Base-by-base conservation (phyloP, 208 protist species). In the Dictyostelium gargantuum region DNA sequence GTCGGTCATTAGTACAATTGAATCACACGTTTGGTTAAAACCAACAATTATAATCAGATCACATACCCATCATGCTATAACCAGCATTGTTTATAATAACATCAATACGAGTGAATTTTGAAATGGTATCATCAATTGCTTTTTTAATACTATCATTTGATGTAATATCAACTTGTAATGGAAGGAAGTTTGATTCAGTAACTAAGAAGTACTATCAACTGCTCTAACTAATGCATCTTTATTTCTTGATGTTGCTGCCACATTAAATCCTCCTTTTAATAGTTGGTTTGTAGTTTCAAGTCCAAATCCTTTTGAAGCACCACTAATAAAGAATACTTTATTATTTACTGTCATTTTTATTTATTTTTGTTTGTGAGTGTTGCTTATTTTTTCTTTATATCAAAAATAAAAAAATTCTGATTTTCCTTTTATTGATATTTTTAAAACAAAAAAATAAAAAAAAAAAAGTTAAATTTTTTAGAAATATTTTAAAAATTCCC, bases 41-140 rank as follows among this genome's bases (percentile, higher is more conserved):
- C n/a, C n/a, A n/a, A n/a, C n/a, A n/a, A n/a, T n/a, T n/a, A n/a
- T n/a, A n/a, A n/a, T n/a, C n/a, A n/a, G n/a, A n/a, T n/a, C n/a
- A n/a, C n/a, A n/a, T n/a, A n/a, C n/a, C n/a, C 6, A 35, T 35
- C 1, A 23, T 26, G 1, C 48, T 9, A 73, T 74, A 84, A 38
- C 80, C 80, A 32, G 80, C 80, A 84, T 84, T 84, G 44, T 84
- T 84, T 13, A 84, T 63, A 6, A 84, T 6, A 13, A 84, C 44
- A 84, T 84, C 80, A 17, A 84, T 74, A 44, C 17, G 70, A n/a
- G 15, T 2, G 29, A 84, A 84, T 29, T 84, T 70, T 2, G 3
- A 3, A 8, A 84, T 1, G 21, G 58, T 42, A 6, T 84, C 13
- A 17, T 32, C 13, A 6, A 84, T 15, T 42, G 80, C 35, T n/a